These are phyloP conservation scores for Cucumis sativus DNA, from an alignment of 306 rosid genomes.

Conservation along the genomic window Cucumber_9930_V3 NC_026660.2:9785501-9786000, in stretches of 20 bases:
- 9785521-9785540: not conserved
- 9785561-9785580: not conserved
- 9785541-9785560: not conserved
- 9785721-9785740: constrained; percentile 26
- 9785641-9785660: not conserved
- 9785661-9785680: not conserved
- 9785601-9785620: not conserved
- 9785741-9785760: constrained; percentile 60
- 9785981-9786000: not conserved
- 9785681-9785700: not conserved
- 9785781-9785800: constrained; percentile 76
- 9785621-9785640: not conserved
- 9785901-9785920: not conserved
- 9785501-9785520: not conserved
- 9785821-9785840: not conserved
- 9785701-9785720: not conserved
- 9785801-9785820: constrained; percentile 48
- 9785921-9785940: not conserved
- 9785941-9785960: not conserved
- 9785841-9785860: not conserved
- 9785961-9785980: not conserved
- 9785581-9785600: not conserved
- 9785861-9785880: not conserved
- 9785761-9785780: constrained; percentile 48
- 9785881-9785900: not conserved